A percentile compares a stretch with the other conserved stretches of the same genome.
phyloP scores from a whole-genome alignment of 768 basidiomycete genomes.

The Neoboletus brunneissimus region DNA sequence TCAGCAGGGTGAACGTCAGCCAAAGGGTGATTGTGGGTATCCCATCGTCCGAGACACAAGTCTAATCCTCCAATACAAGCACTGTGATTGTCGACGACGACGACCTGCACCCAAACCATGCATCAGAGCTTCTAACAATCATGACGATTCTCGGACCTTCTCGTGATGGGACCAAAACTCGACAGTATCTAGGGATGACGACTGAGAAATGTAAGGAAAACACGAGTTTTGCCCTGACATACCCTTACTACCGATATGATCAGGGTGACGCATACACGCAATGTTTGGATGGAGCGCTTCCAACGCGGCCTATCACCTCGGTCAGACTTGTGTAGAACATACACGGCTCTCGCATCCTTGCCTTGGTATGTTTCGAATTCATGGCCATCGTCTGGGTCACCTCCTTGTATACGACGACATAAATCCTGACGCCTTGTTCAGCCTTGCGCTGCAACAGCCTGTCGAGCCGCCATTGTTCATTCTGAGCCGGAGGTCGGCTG shows the following conservation, averaged over 20 bases:
- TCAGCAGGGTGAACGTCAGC: constrained; percentile 91
- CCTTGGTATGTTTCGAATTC: constrained; percentile 84
- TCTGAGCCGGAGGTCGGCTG: constrained; percentile 75
- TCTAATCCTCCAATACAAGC: constrained; percentile 94
- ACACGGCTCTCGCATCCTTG: constrained; percentile 7
- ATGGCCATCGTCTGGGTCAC: constrained; percentile 91
- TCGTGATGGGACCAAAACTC: constrained; percentile 94
- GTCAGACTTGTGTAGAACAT: neutral
- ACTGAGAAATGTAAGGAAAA: neutral
- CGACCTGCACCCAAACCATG: constrained; percentile 41
- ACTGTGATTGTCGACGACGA: constrained; percentile 81
- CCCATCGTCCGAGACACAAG: constrained; percentile 97
- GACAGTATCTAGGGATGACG: constrained; percentile 52
- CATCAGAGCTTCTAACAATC: neutral
- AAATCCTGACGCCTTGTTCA: constrained; percentile 85
- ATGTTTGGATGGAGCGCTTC: constrained; percentile 88
- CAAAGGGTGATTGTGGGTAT: constrained; percentile 85
- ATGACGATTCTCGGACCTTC: constrained; percentile 43
- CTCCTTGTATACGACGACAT: constrained; percentile 95
- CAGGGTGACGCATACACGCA: constrained; percentile 84
- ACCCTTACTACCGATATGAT: constrained; percentile 82
- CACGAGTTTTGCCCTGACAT: neutral
- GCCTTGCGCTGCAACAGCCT: constrained; percentile 83
- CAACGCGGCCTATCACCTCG: constrained; percentile 52
- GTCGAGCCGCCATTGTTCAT: constrained; percentile 90